Evolutionary conservation across 805 yeast genomes (phyloP).

Genomic region (Starmera quercuum): DNA sequence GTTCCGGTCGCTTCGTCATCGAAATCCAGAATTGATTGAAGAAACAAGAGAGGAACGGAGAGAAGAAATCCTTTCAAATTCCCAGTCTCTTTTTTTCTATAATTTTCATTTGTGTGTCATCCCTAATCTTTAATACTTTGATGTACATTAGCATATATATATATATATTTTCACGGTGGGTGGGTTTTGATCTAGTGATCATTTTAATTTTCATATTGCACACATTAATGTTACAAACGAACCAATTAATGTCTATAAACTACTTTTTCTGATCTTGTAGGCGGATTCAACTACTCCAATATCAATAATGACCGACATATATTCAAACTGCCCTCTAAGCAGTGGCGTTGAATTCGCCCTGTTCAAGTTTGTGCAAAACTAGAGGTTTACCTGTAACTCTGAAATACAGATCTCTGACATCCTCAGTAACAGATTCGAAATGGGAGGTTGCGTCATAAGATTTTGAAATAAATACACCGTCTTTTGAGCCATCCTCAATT

Average conservation of each 20-base stretch:
- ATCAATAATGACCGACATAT: not conserved
- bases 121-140: no score
- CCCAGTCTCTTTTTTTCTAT: not conserved
- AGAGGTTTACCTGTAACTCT: conserved; percentile 90
- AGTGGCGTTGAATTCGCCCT: conserved; percentile 20
- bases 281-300: not conserved
- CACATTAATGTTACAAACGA: no score
- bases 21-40: conserved; percentile 3
- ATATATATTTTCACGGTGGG: no score
- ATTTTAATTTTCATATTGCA: no score
- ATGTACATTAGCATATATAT: no score
- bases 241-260: no score
- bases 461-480: conserved; percentile 74
- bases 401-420: conserved; percentile 87
- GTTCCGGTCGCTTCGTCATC: not conserved
- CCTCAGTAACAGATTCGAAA: conserved; percentile 94
- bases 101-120: not conserved
- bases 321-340: conserved; percentile 5
- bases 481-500: conserved; percentile 68
- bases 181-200: no score
- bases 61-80: no score
- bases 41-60: no score
- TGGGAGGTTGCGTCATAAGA: conserved; percentile 94
- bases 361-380: conserved; percentile 25
- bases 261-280: not conserved